Base-by-base conservation (phyloP, 1,139 yeast species). In the Candida buenavistaensis region DNA sequence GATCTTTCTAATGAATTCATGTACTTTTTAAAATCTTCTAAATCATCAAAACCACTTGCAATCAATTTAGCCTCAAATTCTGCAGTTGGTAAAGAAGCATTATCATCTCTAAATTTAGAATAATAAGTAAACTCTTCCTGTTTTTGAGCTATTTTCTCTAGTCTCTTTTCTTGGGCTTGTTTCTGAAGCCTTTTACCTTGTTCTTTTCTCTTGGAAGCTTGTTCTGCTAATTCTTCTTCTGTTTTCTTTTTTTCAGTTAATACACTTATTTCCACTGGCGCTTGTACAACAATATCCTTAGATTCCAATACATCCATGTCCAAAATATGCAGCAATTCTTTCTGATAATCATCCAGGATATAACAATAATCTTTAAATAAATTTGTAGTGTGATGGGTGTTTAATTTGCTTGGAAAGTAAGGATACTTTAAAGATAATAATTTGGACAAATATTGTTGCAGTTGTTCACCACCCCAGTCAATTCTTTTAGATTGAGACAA, bases 101-200 rank as follows among this genome's bases (percentile, higher is more conserved):
- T 58, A 37, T 76, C 76, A 10, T 67, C 74, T 47, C 71, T 75
- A 33, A 90, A 62, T 23, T 73, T 72, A 2, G 75, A 58, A 53
- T 80, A 89, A 52, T 88, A 87, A 33, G 75, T 83, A 46, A 72
- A 76, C 53, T 92, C 97, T 47, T 82, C 79, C 48, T 89, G 94
- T 47, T 87, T 87, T 51, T 87, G 87, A 16, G 78, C 68, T 35
- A 88, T 64, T 53, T 87, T 89, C 52, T 90, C 97, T 5, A 79
- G 59, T 39, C 98, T 68, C 48, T 82, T 83, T 48, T 81, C 82
- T 46, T 84, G 89, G 0, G 97, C 97, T 59, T 89, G 97, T 51
- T 88, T 95, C 59, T 92, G 97, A 41, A 94, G 68, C 46, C 96
- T 70, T 45, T 82, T 77, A 4, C 97, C 97, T 46, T 86, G 87